Evolutionary conservation across 1,284 basidiomycete genomes (phyloP), one percentile per base, ranked within the genome.

Genomic region (Trametes polyzona): DNA sequence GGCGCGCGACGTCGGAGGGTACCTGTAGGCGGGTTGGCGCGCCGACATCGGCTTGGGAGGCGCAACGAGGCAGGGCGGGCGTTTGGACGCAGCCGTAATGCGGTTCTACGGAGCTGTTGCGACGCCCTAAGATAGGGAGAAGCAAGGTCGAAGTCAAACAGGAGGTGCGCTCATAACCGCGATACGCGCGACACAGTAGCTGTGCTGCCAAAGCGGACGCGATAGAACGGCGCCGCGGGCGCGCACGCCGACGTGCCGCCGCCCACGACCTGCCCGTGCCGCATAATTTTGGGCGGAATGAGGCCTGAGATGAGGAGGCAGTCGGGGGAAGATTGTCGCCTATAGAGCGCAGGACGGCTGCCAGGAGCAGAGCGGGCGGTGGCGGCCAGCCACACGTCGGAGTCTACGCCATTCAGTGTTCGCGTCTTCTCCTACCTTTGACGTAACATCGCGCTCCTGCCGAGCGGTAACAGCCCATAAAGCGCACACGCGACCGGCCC

Each of bases 61-160:
- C 4, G 23, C 40, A 55, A 26, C 46, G 39, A 41, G 40, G 39
- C 53, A 24, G 46, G n/a, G 17, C 14, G 47, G 39, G 53, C 53
- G 53, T 48, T 48, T 17, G 32, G 10, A 19, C 43, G 48, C 23
- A 26, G 46, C 46, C 29, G 39, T 19, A 41, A 8, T 21, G 36
- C 29, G 40, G 39, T 47, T 57, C 46, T 36, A 26, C 30, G 36
- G 40, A 47, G 35, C 29, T 48, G 40, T 53, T 39, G 36, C 50
- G 29, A 54, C 57, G 57, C 51, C 55, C 51, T 37, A 57, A 55
- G 60, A 58, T 57, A 58, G 57, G 57, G 44, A 57, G 54, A 58
- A 62, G 57, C 53, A n/a, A 26, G 23, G 3, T 17, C 26, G 47
- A 52, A 43, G 46, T 26, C 29, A 33, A 35, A 52, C 46, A 32